Evolutionary conservation across 768 basidiomycete species (phyloP), one percentile per base, ranked within the genome.

Genomic region (Rossbeevera mucosa): DNA sequence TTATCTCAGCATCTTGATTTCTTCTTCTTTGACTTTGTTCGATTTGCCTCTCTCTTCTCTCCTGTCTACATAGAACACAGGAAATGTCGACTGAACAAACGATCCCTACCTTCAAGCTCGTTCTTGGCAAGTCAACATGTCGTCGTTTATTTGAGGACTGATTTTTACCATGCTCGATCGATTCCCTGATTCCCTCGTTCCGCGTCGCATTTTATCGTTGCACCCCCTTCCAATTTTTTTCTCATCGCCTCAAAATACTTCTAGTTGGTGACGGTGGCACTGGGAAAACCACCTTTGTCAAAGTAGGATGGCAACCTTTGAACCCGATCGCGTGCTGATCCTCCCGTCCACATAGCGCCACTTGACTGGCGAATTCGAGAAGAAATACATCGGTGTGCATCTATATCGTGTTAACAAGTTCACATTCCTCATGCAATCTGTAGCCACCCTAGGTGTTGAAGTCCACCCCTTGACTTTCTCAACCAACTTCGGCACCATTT

Each of bases 361-460:
- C 76, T 85, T 95, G 83, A 96, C 94, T 59, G 95, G 95, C 70
- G 95, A 98, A 82, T 98, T 99, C 72, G 95, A 99, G 78, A 99
- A 99, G 83, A 99, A 99, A 74, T 97, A 96, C 75, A 95, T 95
- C 56, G 94, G 92, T 94, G 72, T 53, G 88, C 65, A 31, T 53
- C 44, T 47, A 40, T 36, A 18, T 41, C 51, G 38, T 25, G 44
- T 42, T 50, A 52, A 46, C 52, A 58, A 55, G 49, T 53, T 45
- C 51, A 47, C 30, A 33, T 53, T 51, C 30, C 41, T 62, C 46
- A 52, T 31, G 47, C 58, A 42, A 52, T 53, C 41, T 26, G 44
- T 72, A 98, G 96, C 96, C 67, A 99, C 96, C 52, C 90, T 99
- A 55, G 96, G 96, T 81, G 96, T 98, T 64, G 96, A 99, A 73